phyloP scores from a whole-genome alignment of 208 protist genomes.

The Vickermania spadyakhi region DNA sequence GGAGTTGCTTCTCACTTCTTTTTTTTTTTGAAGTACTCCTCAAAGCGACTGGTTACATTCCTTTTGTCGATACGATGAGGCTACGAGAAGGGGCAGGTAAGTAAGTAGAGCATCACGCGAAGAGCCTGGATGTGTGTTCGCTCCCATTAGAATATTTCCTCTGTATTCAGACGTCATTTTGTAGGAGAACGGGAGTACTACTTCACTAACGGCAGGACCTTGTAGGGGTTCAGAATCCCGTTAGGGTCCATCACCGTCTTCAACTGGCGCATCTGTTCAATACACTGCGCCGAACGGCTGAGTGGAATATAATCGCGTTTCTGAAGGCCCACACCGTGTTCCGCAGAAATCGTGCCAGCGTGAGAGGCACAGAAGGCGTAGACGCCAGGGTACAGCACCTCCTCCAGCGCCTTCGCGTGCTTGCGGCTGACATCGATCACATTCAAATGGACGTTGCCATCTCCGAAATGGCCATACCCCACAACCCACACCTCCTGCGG shows the following conservation, averaged over 20 bases:
- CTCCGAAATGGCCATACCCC: constrained; percentile 96
- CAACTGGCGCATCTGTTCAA: constrained; percentile 84
- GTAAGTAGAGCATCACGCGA: too few relatives aligned
- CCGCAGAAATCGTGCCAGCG: constrained; percentile 87
- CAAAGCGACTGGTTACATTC: too few relatives aligned
- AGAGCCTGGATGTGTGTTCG: too few relatives aligned
- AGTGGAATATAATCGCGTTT: constrained; percentile 81
- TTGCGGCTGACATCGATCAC: constrained; percentile 58
- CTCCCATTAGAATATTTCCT: too few relatives aligned
- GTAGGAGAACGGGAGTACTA: too few relatives aligned
- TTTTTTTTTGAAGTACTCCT: too few relatives aligned
- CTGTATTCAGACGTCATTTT: too few relatives aligned
- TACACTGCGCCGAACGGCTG: constrained; percentile 54
- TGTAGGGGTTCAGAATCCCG: constrained; percentile 95
- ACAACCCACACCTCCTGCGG: constrained; percentile 57
- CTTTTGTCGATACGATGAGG: too few relatives aligned
- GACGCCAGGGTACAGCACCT: constrained; percentile 48
- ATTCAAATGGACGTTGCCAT: constrained; percentile 97
- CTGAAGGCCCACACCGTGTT: constrained; percentile 93
- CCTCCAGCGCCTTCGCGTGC: constrained; percentile 33
- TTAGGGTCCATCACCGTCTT: constrained; percentile 93
- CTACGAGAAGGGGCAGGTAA: too few relatives aligned
- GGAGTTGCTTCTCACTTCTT: too few relatives aligned
- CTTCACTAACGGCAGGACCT: constrained; percentile 71
- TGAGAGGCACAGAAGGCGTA: constrained; percentile 63